Percentiles rank a stretch among this genome's conserved stretches.
These are phyloP conservation scores for Phytophthora litchii DNA, from an alignment of 352 stramenopile genomes.

Conservation along the genomic window DNA sequence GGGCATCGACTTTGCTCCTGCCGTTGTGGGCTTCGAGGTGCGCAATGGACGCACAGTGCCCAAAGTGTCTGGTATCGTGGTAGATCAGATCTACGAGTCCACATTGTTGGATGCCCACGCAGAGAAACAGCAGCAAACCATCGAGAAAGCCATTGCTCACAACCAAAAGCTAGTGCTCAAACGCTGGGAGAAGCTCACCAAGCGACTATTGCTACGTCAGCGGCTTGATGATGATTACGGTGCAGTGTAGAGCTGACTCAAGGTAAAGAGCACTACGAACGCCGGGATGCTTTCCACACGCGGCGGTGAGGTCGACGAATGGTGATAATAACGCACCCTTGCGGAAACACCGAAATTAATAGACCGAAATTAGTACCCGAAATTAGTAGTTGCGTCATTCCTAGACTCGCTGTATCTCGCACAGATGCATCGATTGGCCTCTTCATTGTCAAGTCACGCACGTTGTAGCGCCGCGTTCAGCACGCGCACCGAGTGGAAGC, in stretches of 20 bases:
- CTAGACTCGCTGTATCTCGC: background rate
- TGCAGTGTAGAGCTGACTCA: slow-evolving; percentile 32
- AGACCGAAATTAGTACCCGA: no score
- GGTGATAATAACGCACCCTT: no score
- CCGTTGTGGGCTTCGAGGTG: slow-evolving; percentile 81
- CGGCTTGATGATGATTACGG: slow-evolving; percentile 84
- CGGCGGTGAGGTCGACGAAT: no score
- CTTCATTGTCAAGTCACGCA: background rate
- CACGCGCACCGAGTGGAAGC: slow-evolving; percentile 39
- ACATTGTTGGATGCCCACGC: slow-evolving; percentile 76
- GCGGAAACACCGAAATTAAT: no score
- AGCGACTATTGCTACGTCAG: slow-evolving; percentile 67
- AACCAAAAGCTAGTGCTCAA: slow-evolving; percentile 61
- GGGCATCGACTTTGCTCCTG: slow-evolving; percentile 81
- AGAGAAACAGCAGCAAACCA: slow-evolving; percentile 61
- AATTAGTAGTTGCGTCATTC: no score
- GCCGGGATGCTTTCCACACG: no score
- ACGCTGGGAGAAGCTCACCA: slow-evolving; percentile 73
- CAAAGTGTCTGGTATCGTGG: slow-evolving; percentile 78
- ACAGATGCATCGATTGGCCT: slow-evolving; percentile 15
- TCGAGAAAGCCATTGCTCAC: slow-evolving; percentile 75
- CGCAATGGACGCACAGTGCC: slow-evolving; percentile 68
- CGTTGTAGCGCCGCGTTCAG: slow-evolving; percentile 20
- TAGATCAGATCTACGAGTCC: slow-evolving; percentile 44
- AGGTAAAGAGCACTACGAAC: no score